Evolutionary conservation across 108 stramenopile genomes (phyloP), one percentile per base, ranked within the genome.

Genomic region (Skeletonema tropicum): DNA sequence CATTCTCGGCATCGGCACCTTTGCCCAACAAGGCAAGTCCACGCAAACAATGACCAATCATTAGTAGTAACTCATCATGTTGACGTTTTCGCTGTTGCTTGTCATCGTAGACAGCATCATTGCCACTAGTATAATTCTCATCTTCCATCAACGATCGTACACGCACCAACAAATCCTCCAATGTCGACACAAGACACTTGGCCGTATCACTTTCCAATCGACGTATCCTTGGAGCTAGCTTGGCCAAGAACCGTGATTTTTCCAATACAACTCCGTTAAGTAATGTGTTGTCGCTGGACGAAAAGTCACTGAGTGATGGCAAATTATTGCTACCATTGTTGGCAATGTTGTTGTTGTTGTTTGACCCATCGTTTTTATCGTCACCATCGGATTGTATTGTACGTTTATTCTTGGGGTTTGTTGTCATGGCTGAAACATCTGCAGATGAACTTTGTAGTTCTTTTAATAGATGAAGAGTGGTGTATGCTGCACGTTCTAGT

Each of bases 401-500:
- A 15, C 11, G 26, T 29, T 29, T 29, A 1, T 55, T 55, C 21
- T 55, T 55, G 19, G 52, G 52, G 2, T 89, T 88, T 68, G 83
- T 82, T 25, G 77, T 30, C 31, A 66, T 64, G 1, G 85, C 69
- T 0, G 91, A 77, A 33, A 92, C 80, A 32, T 81, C 67, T 38
- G 86, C 75, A 9, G 86, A 88, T 48, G 87, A 86, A 8, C 67
- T 66, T 70, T 92, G 83, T 15, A 96, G 74, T 61, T 93, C 91
- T 68, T 89, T 83, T 14, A 87, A 67, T 19, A 92, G 77, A 73
- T 86, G 70, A 3, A 92, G 75, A 6, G 90, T 78, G 10, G 81
- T 88, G 71, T 92, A 90, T 9, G 94, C 92, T 26, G 85, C 87
- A 57, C 94, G 84, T 81, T 93, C 94, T 35, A 96, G 79, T n/a